Percentiles rank a stretch among this genome's conserved stretches.
phyloP scores from a whole-genome alignment of 2,329 filamentous ascomycete genomes.

The Aspergillus ochraceoroseus region DNA sequence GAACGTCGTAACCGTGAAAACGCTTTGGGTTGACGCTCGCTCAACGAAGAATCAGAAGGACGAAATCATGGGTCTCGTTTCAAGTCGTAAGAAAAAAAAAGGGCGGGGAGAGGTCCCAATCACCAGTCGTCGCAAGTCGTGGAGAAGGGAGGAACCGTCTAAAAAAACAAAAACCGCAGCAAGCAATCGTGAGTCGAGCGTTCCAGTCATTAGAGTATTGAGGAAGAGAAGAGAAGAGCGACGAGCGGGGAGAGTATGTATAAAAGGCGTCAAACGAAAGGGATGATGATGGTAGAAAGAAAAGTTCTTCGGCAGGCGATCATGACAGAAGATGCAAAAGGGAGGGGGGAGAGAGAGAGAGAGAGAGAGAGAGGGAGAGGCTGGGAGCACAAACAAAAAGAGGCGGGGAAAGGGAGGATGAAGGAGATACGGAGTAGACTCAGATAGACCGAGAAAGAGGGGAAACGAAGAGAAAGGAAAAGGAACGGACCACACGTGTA shows the following conservation, averaged over 20 bases:
- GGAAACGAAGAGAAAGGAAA: conserved; percentile 3
- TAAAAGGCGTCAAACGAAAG: conserved; percentile 27
- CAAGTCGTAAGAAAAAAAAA: conserved; percentile 39
- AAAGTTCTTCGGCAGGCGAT: conserved; percentile 21
- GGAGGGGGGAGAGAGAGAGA: conserved; percentile 13
- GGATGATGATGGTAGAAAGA: conserved; percentile 19
- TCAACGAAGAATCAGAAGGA: conserved; percentile 28
- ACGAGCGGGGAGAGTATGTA: conserved; percentile 19
- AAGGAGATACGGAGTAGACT: conserved; percentile 1
- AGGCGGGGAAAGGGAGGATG: neutral
- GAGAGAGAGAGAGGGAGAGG: neutral
- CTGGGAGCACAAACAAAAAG: too few relatives aligned
- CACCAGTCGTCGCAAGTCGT: conserved; percentile 33
- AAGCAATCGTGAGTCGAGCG: conserved; percentile 15
- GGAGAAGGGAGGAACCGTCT: conserved; percentile 16
- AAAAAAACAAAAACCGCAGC: conserved; percentile 15
- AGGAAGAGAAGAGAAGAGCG: conserved; percentile 9
- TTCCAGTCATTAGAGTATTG: conserved; percentile 21
- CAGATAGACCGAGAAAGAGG: conserved; percentile 1
- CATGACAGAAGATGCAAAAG: conserved; percentile 19
- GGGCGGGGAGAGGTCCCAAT: conserved; percentile 25
- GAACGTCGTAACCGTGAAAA: conserved; percentile 33
- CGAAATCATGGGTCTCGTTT: conserved; percentile 42
- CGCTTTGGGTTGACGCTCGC: conserved; percentile 23
- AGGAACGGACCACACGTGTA: too few relatives aligned